A percentile compares a stretch with the other conserved stretches of the same genome.
These are phyloP conservation scores for Cardamine occulta DNA, from an alignment of 345 rosid species.

Conservation along the genomic window DNA sequence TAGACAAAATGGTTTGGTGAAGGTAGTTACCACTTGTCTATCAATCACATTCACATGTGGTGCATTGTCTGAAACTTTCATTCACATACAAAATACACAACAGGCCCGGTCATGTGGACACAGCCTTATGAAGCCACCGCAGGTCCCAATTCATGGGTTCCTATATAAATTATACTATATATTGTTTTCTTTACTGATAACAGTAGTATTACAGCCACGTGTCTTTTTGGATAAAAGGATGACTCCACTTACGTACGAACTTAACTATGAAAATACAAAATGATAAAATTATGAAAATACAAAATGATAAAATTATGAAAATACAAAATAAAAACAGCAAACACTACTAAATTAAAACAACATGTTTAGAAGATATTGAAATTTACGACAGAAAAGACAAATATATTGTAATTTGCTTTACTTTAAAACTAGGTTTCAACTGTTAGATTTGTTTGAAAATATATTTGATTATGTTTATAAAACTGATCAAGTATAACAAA, in stretches of 20 bases:
- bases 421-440: not conserved
- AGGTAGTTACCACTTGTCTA: constrained; percentile 27
- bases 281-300: not conserved
- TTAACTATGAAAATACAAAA: constrained; percentile 6
- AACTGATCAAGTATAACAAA: not conserved
- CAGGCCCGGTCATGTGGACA: constrained; percentile 18
- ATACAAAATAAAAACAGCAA: constrained; percentile 1
- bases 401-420: not conserved
- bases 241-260: constrained; percentile 10
- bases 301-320: not conserved
- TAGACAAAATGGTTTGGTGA: constrained; percentile 38
- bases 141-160: constrained; percentile 7
- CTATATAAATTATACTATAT: not conserved
- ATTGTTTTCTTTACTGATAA: not conserved
- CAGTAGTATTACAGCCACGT: not conserved
- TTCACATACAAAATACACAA: constrained; percentile 10
- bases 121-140: constrained; percentile 30
- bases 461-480: not conserved
- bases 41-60: constrained; percentile 31
- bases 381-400: not conserved
- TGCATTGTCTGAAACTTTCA: constrained; percentile 14
- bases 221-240: not conserved
- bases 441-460: not conserved
- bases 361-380: not conserved
- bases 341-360: not conserved